phyloP scores from a whole-genome alignment of 176 grass and related monocot species.

The Carex kokanica region DNA sequence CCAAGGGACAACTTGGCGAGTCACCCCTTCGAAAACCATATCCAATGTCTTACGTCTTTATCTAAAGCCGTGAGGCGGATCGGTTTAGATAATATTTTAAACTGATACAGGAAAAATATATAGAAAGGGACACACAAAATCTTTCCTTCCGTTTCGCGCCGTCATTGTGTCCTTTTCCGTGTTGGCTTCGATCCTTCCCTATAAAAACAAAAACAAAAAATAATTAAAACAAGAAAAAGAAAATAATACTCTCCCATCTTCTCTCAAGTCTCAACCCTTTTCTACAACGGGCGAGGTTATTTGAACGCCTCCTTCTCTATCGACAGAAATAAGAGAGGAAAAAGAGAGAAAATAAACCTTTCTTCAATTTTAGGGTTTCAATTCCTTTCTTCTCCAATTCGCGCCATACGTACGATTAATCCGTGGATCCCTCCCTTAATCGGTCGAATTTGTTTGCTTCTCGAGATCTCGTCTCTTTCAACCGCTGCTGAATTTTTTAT shows the following conservation, averaged over 20 bases:
- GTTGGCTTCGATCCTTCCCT: constrained; percentile 31
- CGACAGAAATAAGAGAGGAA: constrained; percentile 28
- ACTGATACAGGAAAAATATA: background rate
- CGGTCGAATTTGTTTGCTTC: constrained; percentile 4
- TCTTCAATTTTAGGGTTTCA: constrained; percentile 81
- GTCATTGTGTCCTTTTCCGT: constrained; percentile 36
- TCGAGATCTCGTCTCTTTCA: constrained; percentile 20
- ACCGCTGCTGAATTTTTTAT: constrained; percentile 17
- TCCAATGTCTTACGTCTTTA: constrained; percentile 23
- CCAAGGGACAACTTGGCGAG: background rate
- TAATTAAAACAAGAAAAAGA: background rate
- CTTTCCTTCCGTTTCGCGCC: constrained; percentile 22
- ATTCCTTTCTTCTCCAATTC: constrained; percentile 35
- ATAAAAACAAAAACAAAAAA: constrained; percentile 10
- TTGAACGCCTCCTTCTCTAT: constrained; percentile 56
- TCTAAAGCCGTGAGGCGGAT: background rate
- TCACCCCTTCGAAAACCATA: background rate
- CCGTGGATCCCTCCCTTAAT: constrained; percentile 24
- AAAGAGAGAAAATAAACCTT: constrained; percentile 25
- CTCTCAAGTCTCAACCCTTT: constrained; percentile 2
- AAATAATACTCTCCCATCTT: constrained; percentile 16
- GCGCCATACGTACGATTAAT: constrained; percentile 35
- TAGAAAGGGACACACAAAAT: background rate
- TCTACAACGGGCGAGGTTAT: constrained; percentile 93
- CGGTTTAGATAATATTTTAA: background rate